phyloP scores from a whole-genome alignment of 495 filamentous ascomycete species.

The Neurospora africana region DNA sequence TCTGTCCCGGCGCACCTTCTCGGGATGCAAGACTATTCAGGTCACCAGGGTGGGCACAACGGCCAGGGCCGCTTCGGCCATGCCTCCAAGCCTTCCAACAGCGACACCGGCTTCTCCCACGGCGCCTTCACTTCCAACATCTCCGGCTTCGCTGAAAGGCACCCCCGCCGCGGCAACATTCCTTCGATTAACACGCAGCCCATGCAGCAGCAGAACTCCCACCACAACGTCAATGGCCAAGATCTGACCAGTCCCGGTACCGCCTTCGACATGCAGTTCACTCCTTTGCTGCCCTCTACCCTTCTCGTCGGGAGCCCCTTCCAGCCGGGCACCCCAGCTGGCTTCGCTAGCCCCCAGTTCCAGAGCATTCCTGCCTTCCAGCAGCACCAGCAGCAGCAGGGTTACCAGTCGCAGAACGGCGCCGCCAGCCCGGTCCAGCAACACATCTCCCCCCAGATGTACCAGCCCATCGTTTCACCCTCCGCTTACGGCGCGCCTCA shows the following conservation, averaged over 20 bases:
- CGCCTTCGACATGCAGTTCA: slow-evolving; percentile 96
- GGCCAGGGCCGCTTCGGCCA: slow-evolving; percentile 51
- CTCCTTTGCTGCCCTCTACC: slow-evolving; percentile 86
- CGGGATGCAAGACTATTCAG: slow-evolving; percentile 79
- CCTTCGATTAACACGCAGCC: slow-evolving; percentile 82
- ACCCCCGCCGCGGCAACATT: slow-evolving; percentile 73
- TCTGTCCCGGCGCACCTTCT: slow-evolving; percentile 69
- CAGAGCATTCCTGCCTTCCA: slow-evolving; percentile 70
- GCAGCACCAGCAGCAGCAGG: slow-evolving; percentile 45
- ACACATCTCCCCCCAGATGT: slow-evolving; percentile 58
- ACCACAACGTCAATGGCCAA: slow-evolving; percentile 38
- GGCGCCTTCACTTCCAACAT: slow-evolving; percentile 78
- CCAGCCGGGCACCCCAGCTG: slow-evolving; percentile 83
- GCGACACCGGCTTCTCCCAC: slow-evolving; percentile 81
- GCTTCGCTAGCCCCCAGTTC: slow-evolving; percentile 86
- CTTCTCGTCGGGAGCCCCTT: slow-evolving; percentile 93
- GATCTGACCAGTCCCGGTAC: slow-evolving; percentile 83
- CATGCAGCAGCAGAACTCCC: slow-evolving; percentile 38
- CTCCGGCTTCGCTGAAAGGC: slow-evolving; percentile 70
- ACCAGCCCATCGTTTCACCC: slow-evolving; percentile 67
- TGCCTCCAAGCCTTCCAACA: slow-evolving; percentile 63
- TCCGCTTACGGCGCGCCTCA: slow-evolving; percentile 63
- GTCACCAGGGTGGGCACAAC: slow-evolving; percentile 45
- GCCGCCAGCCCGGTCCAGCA: slow-evolving; percentile 41
- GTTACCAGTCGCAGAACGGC: slow-evolving; percentile 47